A percentile compares a stretch with the other conserved stretches of the same genome.
These are phyloP conservation scores for Stylonectria norvegica DNA, from an alignment of 2,329 filamentous ascomycete species.

Conservation along the genomic window DNA sequence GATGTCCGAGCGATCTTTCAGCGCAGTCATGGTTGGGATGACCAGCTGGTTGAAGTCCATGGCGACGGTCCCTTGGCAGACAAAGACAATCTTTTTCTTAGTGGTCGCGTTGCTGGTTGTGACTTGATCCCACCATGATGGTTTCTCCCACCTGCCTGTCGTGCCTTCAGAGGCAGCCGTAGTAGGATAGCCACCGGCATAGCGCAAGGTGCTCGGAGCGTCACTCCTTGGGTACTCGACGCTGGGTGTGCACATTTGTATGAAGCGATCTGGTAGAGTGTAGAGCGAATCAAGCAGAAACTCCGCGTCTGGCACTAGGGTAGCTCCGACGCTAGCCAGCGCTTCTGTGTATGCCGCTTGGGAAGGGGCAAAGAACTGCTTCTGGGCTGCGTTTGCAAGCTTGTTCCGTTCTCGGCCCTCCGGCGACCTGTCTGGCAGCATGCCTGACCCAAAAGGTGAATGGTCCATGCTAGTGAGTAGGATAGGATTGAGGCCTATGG, in stretches of 20 bases:
- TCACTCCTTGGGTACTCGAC: conserved; percentile 10
- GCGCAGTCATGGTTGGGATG: conserved; percentile 3
- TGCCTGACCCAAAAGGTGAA: not conserved
- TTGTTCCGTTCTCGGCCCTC: not conserved
- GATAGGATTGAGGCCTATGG: not conserved
- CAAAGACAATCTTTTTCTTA: conserved; percentile 6
- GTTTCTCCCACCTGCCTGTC: not conserved
- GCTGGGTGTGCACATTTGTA: conserved; percentile 8
- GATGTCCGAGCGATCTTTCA: conserved; percentile 4
- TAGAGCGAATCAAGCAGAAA: conserved; percentile 8
- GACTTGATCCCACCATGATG: not conserved
- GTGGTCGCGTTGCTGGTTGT: not conserved
- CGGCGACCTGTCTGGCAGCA: not conserved
- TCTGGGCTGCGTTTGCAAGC: not conserved
- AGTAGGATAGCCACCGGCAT: not conserved
- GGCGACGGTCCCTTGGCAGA: conserved; percentile 9
- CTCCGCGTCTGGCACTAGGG: not conserved
- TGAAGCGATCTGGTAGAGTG: conserved; percentile 5
- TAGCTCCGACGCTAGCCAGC: not conserved
- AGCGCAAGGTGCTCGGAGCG: conserved; percentile 3
- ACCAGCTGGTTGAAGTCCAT: conserved; percentile 10
- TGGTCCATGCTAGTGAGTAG: not conserved
- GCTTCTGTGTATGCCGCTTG: not conserved
- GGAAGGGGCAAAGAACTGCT: not conserved
- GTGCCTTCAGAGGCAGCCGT: not conserved